Base-by-base conservation (phyloP, 1,284 basidiomycete genomes). In the Sanguinoderma infundibulare region DNA sequence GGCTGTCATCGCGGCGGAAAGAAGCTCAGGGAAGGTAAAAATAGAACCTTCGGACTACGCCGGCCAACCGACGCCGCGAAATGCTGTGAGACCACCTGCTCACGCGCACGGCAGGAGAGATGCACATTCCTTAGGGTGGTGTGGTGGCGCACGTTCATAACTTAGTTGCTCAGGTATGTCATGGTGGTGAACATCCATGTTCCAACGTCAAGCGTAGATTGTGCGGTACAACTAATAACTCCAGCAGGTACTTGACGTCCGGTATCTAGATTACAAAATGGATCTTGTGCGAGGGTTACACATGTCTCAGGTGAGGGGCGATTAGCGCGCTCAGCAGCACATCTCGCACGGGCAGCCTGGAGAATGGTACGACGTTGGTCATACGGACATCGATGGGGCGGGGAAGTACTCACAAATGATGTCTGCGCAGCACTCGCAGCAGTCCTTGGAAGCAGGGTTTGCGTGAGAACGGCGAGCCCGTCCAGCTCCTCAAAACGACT, bases 301-400 rank as follows among this genome's bases (percentile, higher is more conserved):
- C 42, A 24, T 30, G 38, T 35, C 55, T 53, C 42, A 22, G 42
- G 9, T 17, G 39, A 42, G 32, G 22, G 30, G 32, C n/a, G 38
- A 12, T 36, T 12, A 8, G 22, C 34, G 38, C 54, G 61, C 40
- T 72, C 70, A 78, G 67, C 78, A 79, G 68, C 73, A 77, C 76
- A 78, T 77, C 74, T 79, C 78, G 70, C 78, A 79, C 46, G 78
- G 78, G 75, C 78, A 79, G 70, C 78, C 77, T 79, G 61, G 7
- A 24, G 10, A 20, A 35, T 53, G 34, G 35, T 30, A 56, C 39
- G 36, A 35, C 26, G 52, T 56, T 22, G 60, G 51, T 26, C 3
- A 42, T 20, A 7, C 15, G 44, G 15, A 4, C 2, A n/a, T 34
- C 14, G n/a, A 53, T 9, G 39, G 8, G 20, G 35, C 36, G 38